These are phyloP conservation scores for Carex littledalei DNA, from an alignment of 176 grass and related monocot genomes.

Conservation along the genomic window DNA sequence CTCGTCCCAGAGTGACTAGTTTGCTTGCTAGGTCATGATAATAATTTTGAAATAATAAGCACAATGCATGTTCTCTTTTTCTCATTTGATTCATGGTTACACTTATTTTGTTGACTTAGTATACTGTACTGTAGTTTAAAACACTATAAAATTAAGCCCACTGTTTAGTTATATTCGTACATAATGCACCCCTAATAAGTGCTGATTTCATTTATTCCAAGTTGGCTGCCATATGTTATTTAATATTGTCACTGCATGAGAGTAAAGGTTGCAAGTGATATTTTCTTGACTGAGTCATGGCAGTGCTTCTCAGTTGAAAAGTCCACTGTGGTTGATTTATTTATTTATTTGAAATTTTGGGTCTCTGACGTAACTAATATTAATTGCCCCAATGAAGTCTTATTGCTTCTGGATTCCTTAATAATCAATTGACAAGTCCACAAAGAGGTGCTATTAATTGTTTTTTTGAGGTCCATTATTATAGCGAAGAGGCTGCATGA, in stretches of 20 bases:
- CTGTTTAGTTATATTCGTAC: neutral
- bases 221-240: neutral
- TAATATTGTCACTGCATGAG: neutral
- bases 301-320: neutral
- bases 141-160: neutral
- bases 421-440: slow-evolving; percentile 7
- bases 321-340: neutral
- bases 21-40: neutral
- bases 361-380: too few relatives aligned
- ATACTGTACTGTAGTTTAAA: neutral
- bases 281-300: neutral
- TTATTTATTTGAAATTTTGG: too few relatives aligned
- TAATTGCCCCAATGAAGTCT: neutral
- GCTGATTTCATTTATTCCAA: slow-evolving; percentile 1
- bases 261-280: neutral
- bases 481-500: neutral
- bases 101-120: neutral
- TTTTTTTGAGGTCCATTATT: too few relatives aligned
- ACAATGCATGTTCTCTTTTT: neutral
- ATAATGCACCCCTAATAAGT: neutral
- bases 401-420: neutral
- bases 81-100: neutral
- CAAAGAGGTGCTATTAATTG: neutral
- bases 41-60: neutral
- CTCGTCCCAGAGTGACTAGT: neutral